Evolutionary conservation across 1,284 basidiomycete genomes (phyloP).

Genomic region (Irpex sp.): DNA sequence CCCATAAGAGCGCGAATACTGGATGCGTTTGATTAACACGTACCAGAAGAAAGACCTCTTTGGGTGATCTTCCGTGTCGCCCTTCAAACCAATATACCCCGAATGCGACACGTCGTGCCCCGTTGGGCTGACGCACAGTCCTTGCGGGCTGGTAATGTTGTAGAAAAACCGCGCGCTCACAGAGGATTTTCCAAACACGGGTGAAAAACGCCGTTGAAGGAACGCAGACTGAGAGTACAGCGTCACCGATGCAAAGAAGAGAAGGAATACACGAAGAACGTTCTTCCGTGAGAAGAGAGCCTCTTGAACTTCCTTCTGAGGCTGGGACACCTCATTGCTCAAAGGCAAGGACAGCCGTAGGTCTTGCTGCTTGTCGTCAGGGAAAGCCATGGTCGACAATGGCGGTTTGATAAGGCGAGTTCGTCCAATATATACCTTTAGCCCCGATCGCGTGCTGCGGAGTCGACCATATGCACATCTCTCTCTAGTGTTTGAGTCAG

Average conservation of each 20-base stretch:
- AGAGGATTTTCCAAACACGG: background rate
- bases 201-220: background rate
- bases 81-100: constrained; percentile 28
- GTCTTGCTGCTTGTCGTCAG: background rate
- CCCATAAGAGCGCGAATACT: background rate
- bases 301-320: background rate
- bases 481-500: no score
- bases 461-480: background rate
- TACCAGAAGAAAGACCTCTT: constrained; percentile 34
- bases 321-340: background rate
- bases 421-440: background rate
- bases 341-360: background rate
- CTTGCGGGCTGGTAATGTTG: constrained; percentile 4
- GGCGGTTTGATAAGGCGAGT: background rate
- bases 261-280: background rate
- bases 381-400: background rate
- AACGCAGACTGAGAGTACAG: background rate
- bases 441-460: background rate
- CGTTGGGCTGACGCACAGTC: constrained; percentile 4
- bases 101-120: constrained; percentile 18
- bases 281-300: background rate
- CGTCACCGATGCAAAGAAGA: background rate
- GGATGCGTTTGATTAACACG: background rate
- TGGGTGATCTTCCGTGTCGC: constrained; percentile 23
- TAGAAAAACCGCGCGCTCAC: background rate